Evolutionary conservation across 331 rosid genomes (phyloP), one percentile per base, ranked within the genome.

Genomic region (Malus hybrid): DNA sequence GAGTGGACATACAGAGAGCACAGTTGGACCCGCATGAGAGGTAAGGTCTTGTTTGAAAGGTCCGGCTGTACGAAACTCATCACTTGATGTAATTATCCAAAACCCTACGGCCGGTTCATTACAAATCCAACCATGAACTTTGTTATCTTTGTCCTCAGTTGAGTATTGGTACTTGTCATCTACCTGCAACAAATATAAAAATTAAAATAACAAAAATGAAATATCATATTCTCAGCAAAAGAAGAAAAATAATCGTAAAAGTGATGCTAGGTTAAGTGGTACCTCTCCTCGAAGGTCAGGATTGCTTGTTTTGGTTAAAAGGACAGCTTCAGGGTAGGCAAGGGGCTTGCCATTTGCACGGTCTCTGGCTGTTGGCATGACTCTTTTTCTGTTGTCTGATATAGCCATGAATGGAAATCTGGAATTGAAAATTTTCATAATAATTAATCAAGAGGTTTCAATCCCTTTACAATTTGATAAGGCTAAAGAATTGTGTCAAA

Each of bases 1-100:
- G 4, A 19, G 32, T 50, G 36, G 67, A 74, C 93, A 48, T 82
- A 91, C 97, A 0, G 86, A 69, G 66, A 91, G 97, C 0, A 73
- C n/a, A 32, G 32, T 77, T 36, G 96, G 96, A 66, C 97, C 97
- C 8, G 77, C 90, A 71, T 91, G 97, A 65, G 90, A 89, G 6
- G 97, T 91, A 56, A 91, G 93, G n/a, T 89, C 97, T 79, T 89
- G 97, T 74, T 89, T 91, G 28, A 36, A 4, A 33, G 97, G 97
- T 7, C 97, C 97, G 34, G 56, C 79, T 15, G 77, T 66, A 3
- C 90, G 93, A 33, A 88, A 89, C 79, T 91, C 97, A 8, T 75
- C 75, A 57, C 90, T 89, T 0, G 97, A 93, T 3, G 97, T 87
- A 18, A 91, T 88, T 48, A 86, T n/a, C 97, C 97, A 91, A 54